A percentile compares a stretch with the other conserved stretches of the same genome.
Conservation (phyloP, 495 filamentous ascomycete genomes). For the Talaromyces wortmannii region DNA sequence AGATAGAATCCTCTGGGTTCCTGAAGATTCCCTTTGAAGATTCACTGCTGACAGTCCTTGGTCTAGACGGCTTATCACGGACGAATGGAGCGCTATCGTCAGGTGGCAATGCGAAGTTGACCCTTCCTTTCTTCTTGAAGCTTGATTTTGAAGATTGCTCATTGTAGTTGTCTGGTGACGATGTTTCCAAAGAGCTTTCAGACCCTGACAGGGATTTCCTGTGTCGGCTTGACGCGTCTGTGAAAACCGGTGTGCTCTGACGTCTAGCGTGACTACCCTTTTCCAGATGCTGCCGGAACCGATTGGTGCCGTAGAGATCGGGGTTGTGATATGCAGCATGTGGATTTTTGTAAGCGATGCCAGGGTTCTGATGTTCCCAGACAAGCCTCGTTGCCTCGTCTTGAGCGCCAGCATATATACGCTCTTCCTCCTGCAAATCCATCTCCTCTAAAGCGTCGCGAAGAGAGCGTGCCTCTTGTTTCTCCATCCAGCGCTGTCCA, state of each 20-base stretch:
- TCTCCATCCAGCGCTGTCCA: constrained; percentile 77
- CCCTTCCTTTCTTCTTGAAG: constrained; percentile 28
- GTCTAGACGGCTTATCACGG: constrained; percentile 14
- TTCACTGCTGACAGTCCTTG: constrained; percentile 30
- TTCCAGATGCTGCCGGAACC: constrained; percentile 38
- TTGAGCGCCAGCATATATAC: constrained; percentile 67
- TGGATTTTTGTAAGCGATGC: constrained; percentile 43
- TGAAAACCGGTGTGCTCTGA: constrained; percentile 41
- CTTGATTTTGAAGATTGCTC: background rate
- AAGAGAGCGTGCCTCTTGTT: constrained; percentile 71
- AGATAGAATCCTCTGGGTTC: constrained; percentile 74
- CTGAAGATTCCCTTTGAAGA: constrained; percentile 37
- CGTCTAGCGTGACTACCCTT: constrained; percentile 58
- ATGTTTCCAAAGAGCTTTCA: constrained; percentile 3
- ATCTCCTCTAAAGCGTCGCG: constrained; percentile 76
- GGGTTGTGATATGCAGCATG: constrained; percentile 54
- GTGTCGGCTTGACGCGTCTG: constrained; percentile 22
- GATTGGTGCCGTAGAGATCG: constrained; percentile 16
- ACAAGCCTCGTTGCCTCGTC: constrained; percentile 85
- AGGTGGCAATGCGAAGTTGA: constrained; percentile 33
- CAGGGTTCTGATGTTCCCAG: constrained; percentile 71
- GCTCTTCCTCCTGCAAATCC: constrained; percentile 62
- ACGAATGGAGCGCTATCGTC: constrained; percentile 13
- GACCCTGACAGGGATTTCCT: constrained; percentile 4
- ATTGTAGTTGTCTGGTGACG: background rate